Conservation (phyloP, 257 asterid genomes). For the Ehretia macrophylla region DNA sequence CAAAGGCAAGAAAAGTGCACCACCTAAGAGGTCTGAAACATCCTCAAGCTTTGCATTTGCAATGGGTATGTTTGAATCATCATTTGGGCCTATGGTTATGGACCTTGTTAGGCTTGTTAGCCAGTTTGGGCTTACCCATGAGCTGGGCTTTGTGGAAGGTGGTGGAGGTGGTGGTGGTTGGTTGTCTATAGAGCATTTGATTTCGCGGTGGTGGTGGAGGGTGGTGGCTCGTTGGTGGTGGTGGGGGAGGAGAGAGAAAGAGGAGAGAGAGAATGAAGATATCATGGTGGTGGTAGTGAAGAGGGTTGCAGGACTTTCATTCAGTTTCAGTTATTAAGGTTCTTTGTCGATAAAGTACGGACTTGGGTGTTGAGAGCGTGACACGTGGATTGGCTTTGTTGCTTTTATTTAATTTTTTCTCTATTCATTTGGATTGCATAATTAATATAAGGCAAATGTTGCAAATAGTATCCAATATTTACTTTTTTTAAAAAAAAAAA, state of each 20-base stretch:
- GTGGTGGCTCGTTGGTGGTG: conserved; percentile 15
- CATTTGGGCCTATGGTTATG: conserved; percentile 53
- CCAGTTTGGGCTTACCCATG: conserved; percentile 97
- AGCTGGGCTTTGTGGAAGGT: conserved; percentile 32
- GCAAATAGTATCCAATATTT: too few species aligned
- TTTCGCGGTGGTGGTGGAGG: conserved; percentile 13
- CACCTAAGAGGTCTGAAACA: conserved; percentile 83
- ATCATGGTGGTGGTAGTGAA: conserved; percentile 31
- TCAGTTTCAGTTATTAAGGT: too few species aligned
- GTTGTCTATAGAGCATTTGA: conserved; percentile 41
- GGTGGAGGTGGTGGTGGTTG: conserved; percentile 27
- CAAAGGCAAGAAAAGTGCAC: conserved; percentile 86
- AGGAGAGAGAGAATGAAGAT: conserved; percentile 31
- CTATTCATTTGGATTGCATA: too few species aligned
- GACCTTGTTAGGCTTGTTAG: conserved; percentile 69
- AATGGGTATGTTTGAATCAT: conserved; percentile 79
- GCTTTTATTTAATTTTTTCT: too few species aligned
- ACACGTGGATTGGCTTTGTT: neutral
- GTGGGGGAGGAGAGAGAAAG: conserved; percentile 20
- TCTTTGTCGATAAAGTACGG: neutral
- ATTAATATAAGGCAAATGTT: too few species aligned
- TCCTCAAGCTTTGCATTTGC: conserved; percentile 86
- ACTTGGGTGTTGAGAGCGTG: neutral
- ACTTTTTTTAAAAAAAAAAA: too few species aligned
- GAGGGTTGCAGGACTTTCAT: too few species aligned